Evolutionary conservation across 2,329 filamentous ascomycete species (phyloP).

Genomic region (Samsoniella hepiali): DNA sequence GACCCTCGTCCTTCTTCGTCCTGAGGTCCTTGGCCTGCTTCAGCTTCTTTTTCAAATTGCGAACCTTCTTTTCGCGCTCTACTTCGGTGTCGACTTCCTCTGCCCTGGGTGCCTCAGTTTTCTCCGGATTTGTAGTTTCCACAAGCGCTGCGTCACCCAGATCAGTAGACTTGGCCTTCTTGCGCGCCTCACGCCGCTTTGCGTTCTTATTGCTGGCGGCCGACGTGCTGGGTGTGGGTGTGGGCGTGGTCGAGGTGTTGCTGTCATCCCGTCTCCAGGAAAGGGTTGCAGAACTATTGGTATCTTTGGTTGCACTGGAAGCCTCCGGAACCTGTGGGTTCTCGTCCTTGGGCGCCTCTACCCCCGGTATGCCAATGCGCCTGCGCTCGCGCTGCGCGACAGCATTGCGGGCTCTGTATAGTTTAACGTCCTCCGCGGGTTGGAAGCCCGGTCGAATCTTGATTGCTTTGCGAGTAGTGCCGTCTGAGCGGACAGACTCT

Average conservation of each 20-base stretch:
- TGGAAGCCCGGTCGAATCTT: constrained; percentile 90
- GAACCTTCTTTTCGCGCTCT: constrained; percentile 88
- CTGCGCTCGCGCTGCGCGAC: constrained; percentile 75
- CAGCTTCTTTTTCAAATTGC: constrained; percentile 90
- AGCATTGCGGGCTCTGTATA: constrained; percentile 91
- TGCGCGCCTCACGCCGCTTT: constrained; percentile 61
- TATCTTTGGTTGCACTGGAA: constrained; percentile 21
- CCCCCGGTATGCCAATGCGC: constrained; percentile 67
- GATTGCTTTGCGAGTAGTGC: constrained; percentile 89
- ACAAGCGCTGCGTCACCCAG: background rate
- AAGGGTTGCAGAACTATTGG: background rate
- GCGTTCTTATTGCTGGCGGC: constrained; percentile 77
- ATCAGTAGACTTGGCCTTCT: constrained; percentile 57
- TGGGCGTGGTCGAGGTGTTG: background rate
- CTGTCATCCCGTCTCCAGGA: constrained; percentile 9
- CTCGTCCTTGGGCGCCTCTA: constrained; percentile 55
- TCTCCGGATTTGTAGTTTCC: constrained; percentile 53
- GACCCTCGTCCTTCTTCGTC: constrained; percentile 85
- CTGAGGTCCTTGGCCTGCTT: constrained; percentile 89
- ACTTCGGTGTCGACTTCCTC: constrained; percentile 63
- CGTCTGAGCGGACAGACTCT: constrained; percentile 80
- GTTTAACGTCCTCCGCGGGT: constrained; percentile 90
- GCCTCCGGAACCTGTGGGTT: constrained; percentile 32
- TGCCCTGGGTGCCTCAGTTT: constrained; percentile 31
- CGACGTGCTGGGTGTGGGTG: background rate